A percentile compares a stretch with the other conserved stretches of the same genome.
These are phyloP conservation scores for Mycena leptocephala DNA, from an alignment of 768 basidiomycete species.

Conservation along the genomic window DNA sequence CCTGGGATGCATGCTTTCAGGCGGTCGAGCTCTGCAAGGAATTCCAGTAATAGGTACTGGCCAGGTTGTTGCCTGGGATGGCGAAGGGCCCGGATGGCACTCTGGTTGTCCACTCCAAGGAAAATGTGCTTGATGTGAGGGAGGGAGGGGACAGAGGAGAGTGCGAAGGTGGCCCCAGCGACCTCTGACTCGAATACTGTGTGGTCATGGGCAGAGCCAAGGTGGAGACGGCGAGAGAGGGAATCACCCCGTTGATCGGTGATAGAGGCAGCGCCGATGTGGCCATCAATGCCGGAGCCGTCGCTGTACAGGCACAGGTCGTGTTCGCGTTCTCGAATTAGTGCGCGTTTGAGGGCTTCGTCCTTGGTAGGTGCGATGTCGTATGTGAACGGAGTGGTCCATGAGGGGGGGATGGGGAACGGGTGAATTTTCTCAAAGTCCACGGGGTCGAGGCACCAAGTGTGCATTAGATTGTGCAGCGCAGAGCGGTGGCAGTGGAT, in stretches of 20 bases:
- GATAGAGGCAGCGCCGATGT: too few relatives aligned
- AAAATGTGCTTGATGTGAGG: neutral
- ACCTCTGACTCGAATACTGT: slow-evolving; percentile 37
- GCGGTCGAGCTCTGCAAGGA: slow-evolving; percentile 6
- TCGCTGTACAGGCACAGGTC: neutral
- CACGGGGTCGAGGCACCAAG: neutral
- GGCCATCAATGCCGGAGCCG: too few relatives aligned
- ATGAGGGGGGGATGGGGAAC: neutral
- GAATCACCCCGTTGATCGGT: neutral
- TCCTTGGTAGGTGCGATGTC: neutral
- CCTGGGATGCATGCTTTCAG: neutral
- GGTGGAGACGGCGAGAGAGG: neutral
- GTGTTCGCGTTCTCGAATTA: neutral
- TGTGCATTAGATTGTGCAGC: neutral
- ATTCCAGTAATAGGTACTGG: slow-evolving; percentile 25
- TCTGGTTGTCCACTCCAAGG: slow-evolving; percentile 33
- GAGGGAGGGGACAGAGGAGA: slow-evolving; percentile 13
- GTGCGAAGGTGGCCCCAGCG: slow-evolving; percentile 28
- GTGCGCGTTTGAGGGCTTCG: neutral
- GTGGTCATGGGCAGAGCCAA: slow-evolving; percentile 24
- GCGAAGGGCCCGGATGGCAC: slow-evolving; percentile 20
- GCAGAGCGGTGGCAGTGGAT: too few relatives aligned
- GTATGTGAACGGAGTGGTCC: neutral
- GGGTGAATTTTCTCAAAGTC: slow-evolving; percentile 10
- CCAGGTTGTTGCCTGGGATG: slow-evolving; percentile 12